Evolutionary conservation across 805 yeast species (phyloP).

Genomic region (Candida glaebosa): DNA sequence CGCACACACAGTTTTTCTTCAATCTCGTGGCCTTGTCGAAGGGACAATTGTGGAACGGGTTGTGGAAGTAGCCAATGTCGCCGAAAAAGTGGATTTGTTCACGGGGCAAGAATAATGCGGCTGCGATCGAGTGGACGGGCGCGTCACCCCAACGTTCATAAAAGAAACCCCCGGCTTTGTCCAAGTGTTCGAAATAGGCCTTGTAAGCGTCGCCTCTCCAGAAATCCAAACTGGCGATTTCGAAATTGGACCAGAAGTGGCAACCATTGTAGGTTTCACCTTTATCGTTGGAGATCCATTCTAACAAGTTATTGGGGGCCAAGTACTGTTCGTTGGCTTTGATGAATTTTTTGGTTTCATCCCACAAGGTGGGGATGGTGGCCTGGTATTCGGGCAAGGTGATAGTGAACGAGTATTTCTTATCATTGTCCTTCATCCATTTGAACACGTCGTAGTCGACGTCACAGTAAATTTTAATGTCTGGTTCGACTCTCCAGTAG

Average conservation of each 20-base stretch:
- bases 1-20: slow-evolving; percentile 67
- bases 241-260: slow-evolving; percentile 89
- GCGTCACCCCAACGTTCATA: slow-evolving; percentile 94
- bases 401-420: slow-evolving; percentile 83
- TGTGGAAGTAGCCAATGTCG: slow-evolving; percentile 82
- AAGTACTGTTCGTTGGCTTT: slow-evolving; percentile 56
- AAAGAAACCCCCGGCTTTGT: slow-evolving; percentile 79
- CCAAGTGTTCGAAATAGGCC: slow-evolving; percentile 67
- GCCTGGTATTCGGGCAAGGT: slow-evolving; percentile 75
- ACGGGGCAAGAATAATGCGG: slow-evolving; percentile 67
- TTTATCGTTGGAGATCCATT: slow-evolving; percentile 62
- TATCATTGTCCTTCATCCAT: slow-evolving; percentile 67
- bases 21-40: slow-evolving; percentile 55
- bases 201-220: slow-evolving; percentile 72
- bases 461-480: slow-evolving; percentile 74
- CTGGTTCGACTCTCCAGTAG: slow-evolving; percentile 94
- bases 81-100: slow-evolving; percentile 72
- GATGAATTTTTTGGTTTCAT: slow-evolving; percentile 63
- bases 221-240: slow-evolving; percentile 66
- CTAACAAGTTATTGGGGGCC: slow-evolving; percentile 60
- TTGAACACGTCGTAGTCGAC: slow-evolving; percentile 81
- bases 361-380: slow-evolving; percentile 84
- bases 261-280: slow-evolving; percentile 73
- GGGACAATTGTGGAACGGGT: slow-evolving; percentile 81
- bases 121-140: slow-evolving; percentile 85